Base-by-base conservation (phyloP, 192 early-diverging fungal genomes). In the Gonapodya prolifera region DNA sequence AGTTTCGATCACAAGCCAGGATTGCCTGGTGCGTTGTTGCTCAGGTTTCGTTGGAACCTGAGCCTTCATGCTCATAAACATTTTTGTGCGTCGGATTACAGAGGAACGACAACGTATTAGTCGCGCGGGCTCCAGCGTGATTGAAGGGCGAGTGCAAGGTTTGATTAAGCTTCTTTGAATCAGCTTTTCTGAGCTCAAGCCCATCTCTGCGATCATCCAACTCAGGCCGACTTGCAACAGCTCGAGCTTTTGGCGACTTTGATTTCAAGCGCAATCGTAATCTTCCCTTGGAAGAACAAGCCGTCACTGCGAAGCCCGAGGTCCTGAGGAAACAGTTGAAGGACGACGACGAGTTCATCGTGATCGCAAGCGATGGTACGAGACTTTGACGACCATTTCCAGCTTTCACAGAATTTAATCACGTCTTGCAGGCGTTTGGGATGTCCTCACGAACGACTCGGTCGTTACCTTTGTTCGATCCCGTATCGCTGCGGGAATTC, bases 121-220 rank as follows among this genome's bases (percentile, higher is more conserved):
- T 69, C 87, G 86, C 1, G 96, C 94, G 34, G 98, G 98, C 76
- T 96, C 96, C 2, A 98, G 95, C 86, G 95, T 99, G 29, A 95
- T 97, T 82, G 96, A 93, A 87, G 95, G 96, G 0, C 91, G 98
- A 76, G 98, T 99, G 36, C 98, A 99, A 84, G 98, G 97, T 90
- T 86, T 77, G 69, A 74, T 45, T 33, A 0, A 23, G 13, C 34
- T 2, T 0, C 1, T 30, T 45, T n/a, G 71, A 73, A 8, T 29
- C 16, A 2, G 31, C 29, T 30, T 29, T 73, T 30, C 29, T 73
- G 71, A 32, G 13, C 23, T 28, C 18, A 77, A 17, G 1, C 69
- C 45, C 23, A 23, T 16, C 45, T 8, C 8, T 16, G 8, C 8
- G 45, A 16, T 61, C 45, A 23, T 61, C 45, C 45, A 8, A 8